Conservation (phyloP, 108 stramenopile genomes). For the Nitzschia inconspicua region DNA sequence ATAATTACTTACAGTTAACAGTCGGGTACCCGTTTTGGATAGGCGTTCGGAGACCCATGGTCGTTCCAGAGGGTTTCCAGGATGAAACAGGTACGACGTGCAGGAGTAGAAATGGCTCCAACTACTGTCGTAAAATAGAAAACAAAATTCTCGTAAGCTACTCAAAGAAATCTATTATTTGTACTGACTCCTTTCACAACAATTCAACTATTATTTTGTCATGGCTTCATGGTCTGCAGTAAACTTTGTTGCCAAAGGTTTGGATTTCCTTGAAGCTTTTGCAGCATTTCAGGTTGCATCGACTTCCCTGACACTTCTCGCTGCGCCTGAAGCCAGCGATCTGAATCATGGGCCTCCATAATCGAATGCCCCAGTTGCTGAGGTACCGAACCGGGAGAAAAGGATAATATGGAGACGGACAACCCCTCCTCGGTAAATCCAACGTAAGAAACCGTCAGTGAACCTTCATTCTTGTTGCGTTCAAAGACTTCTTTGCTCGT, state of each 20-base stretch:
- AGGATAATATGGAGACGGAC: constrained; percentile 7
- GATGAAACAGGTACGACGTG: too few relatives aligned
- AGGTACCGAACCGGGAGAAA: constrained; percentile 29
- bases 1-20: too few relatives aligned
- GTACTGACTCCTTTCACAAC: too few relatives aligned
- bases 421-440: constrained; percentile 30
- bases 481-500: constrained; percentile 10
- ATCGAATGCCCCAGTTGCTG: not conserved
- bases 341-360: not conserved
- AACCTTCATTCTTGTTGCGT: constrained; percentile 21
- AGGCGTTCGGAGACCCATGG: too few relatives aligned
- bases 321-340: constrained; percentile 23
- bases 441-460: constrained; percentile 25
- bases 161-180: too few relatives aligned
- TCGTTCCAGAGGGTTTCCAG: too few relatives aligned
- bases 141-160: too few relatives aligned
- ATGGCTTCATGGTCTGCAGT: constrained; percentile 33
- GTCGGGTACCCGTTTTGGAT: too few relatives aligned
- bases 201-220: not conserved
- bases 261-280: constrained; percentile 19
- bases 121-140: too few relatives aligned
- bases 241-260: constrained; percentile 14
- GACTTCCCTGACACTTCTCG: constrained; percentile 7
- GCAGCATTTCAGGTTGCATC: constrained; percentile 1
- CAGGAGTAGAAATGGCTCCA: too few relatives aligned